phyloP scores from a whole-genome alignment of 2,329 filamentous ascomycete species.

The Didymella arachidicola region DNA sequence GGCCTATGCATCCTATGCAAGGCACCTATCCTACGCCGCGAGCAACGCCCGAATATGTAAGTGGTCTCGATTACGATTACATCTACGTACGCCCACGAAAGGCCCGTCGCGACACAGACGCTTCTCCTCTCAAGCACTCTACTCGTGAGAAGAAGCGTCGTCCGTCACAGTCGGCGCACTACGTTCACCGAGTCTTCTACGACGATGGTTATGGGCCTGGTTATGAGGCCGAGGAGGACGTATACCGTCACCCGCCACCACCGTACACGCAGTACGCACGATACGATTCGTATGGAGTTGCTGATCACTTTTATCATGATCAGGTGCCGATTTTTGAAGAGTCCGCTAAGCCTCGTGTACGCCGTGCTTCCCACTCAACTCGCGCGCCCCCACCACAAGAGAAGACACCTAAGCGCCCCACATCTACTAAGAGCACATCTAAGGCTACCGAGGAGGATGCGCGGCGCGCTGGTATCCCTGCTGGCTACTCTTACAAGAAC shows the following conservation, averaged over 20 bases:
- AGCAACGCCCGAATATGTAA: constrained; percentile 71
- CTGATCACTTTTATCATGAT: constrained; percentile 62
- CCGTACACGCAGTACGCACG: constrained; percentile 59
- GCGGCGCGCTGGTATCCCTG: constrained; percentile 73
- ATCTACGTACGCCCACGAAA: constrained; percentile 58
- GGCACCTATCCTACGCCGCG: constrained; percentile 59
- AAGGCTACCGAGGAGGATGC: constrained; percentile 72
- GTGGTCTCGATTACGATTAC: constrained; percentile 61
- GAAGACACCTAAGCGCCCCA: constrained; percentile 47
- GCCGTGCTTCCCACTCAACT: constrained; percentile 63
- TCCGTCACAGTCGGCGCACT: constrained; percentile 60
- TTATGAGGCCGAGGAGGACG: constrained; percentile 55
- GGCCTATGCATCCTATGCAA: constrained; percentile 53
- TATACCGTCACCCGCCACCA: constrained; percentile 57
- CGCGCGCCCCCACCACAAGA: constrained; percentile 48
- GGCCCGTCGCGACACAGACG: constrained; percentile 50
- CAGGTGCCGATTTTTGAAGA: constrained; percentile 58
- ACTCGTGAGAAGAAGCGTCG: constrained; percentile 57
- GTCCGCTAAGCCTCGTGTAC: constrained; percentile 56
- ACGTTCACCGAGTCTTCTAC: constrained; percentile 65
- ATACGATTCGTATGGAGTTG: constrained; percentile 63
- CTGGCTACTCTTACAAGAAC: constrained; percentile 95
- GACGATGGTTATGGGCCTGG: constrained; percentile 60
- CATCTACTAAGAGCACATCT: constrained; percentile 47
- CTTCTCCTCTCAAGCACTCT: constrained; percentile 50